Evolutionary conservation across 2,329 filamentous ascomycete genomes (phyloP).

Genomic region (Diplocarpon mali): DNA sequence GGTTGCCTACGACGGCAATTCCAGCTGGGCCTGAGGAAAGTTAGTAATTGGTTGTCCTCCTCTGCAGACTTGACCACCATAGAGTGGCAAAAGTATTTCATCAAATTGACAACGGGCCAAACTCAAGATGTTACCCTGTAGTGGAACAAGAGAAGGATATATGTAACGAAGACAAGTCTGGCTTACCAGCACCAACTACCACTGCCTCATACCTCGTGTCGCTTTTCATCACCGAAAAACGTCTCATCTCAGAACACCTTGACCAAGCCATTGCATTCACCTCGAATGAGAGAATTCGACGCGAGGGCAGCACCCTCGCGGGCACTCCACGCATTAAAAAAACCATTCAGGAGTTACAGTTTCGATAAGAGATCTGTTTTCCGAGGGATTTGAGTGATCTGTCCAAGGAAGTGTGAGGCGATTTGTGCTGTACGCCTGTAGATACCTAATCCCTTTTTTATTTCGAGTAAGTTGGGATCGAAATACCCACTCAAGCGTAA

Average conservation of each 20-base stretch:
- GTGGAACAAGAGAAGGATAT: not conserved
- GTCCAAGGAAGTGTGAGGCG: not conserved
- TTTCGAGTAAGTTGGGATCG: too few species aligned
- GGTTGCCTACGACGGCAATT: constrained; percentile 48
- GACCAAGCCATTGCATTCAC: not conserved
- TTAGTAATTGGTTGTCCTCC: not conserved
- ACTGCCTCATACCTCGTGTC: constrained; percentile 36
- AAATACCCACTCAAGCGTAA: too few species aligned
- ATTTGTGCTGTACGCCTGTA: not conserved
- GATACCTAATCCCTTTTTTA: not conserved
- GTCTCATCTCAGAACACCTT: not conserved
- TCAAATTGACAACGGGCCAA: not conserved
- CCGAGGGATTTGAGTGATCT: not conserved
- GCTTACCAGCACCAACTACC: constrained; percentile 38
- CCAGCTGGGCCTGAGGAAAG: constrained; percentile 38
- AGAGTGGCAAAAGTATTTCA: not conserved
- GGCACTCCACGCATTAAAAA: constrained; percentile 1
- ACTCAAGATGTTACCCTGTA: not conserved
- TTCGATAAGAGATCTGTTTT: not conserved
- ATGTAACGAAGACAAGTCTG: not conserved
- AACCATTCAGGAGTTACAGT: not conserved
- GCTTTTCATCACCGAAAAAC: constrained; percentile 3
- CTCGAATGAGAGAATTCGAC: not conserved
- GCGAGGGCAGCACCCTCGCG: not conserved
- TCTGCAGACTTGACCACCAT: too few species aligned